Conservation (phyloP, 495 filamentous ascomycete genomes). For the Daldinia caldariorum region DNA sequence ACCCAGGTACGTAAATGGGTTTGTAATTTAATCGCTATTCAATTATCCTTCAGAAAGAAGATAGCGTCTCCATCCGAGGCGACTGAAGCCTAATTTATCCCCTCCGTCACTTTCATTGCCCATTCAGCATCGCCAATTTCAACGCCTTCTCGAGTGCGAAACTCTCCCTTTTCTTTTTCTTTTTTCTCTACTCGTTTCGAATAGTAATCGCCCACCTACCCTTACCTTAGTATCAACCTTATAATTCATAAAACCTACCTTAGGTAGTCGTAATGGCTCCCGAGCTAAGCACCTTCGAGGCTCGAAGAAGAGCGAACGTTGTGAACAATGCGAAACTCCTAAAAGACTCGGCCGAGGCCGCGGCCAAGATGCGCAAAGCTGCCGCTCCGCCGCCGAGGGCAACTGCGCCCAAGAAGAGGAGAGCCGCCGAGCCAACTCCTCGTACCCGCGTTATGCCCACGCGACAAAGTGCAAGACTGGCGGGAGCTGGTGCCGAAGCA, state of each 20-base stretch:
- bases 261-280: constrained; percentile 42
- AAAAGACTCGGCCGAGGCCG: constrained; percentile 52
- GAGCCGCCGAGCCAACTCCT: constrained; percentile 41
- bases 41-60: constrained; percentile 6
- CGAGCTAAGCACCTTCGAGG: constrained; percentile 60
- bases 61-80: constrained; percentile 3
- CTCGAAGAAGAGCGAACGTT: constrained; percentile 58
- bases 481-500: constrained; percentile 55
- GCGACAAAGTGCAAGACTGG: constrained; percentile 62
- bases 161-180: not conserved
- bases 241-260: not conserved
- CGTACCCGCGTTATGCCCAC: constrained; percentile 53
- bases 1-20: not conserved
- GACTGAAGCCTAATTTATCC: constrained; percentile 6
- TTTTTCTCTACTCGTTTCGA: not conserved
- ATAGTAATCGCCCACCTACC: not conserved
- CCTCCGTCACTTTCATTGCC: not conserved
- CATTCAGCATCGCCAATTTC: not conserved
- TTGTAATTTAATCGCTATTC: not conserved
- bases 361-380: constrained; percentile 52
- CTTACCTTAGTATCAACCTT: not conserved
- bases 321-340: constrained; percentile 58
- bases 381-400: constrained; percentile 39
- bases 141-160: not conserved
- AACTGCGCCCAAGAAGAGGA: constrained; percentile 43